Evolutionary conservation across 768 basidiomycete species (phyloP), one percentile per base, ranked within the genome.

Genomic region (Dentipellis sp.): DNA sequence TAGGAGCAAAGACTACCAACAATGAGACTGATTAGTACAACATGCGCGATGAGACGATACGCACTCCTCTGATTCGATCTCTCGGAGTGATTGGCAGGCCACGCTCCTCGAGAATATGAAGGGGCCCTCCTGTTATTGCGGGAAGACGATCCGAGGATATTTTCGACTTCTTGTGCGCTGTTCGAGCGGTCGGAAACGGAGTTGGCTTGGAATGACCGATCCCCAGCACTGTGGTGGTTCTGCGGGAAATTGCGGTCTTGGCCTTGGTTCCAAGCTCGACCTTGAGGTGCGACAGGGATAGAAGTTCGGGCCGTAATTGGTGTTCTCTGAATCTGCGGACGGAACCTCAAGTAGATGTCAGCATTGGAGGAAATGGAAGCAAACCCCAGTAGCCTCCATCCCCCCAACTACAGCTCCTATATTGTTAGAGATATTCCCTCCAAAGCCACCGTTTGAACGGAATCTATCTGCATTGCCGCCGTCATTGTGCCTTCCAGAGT

Each of bases 341-440:
- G 53, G 59, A 17, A 10, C 14, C 36, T 35, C 29, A 50, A 48
- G 17, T 38, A 16, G 29, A 58, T 48, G 49, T 39, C 52, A 34
- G 34, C 60, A 40, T 45, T 29, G 29, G 29, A 3, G 22, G 42
- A 53, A 14, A 4, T 23, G 22, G 17, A 54, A 52, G 63, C 71
- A 51, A 68, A 86, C 88, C 59, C 83, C 80, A 56, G 71, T 79
- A 6, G 77, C 75, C 63, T 88, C 81, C 82, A 88, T 84, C 19
- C 80, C 80, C 6, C 78, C 81, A 2, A 84, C 76, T 11, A 84
- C 78, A 29, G 76, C 75, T 34, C 75, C 79, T 37, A 79, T 67
- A 40, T 63, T 64, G 50, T 68, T 47, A 34, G 52, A 37, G 19
- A 59, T 58, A 37, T 60, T 70, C 1, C 60, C 56, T 21, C 64